A percentile compares a stretch with the other conserved stretches of the same genome.
phyloP scores from a whole-genome alignment of 305 asterid species.

The Rubia tinctorum region DNA sequence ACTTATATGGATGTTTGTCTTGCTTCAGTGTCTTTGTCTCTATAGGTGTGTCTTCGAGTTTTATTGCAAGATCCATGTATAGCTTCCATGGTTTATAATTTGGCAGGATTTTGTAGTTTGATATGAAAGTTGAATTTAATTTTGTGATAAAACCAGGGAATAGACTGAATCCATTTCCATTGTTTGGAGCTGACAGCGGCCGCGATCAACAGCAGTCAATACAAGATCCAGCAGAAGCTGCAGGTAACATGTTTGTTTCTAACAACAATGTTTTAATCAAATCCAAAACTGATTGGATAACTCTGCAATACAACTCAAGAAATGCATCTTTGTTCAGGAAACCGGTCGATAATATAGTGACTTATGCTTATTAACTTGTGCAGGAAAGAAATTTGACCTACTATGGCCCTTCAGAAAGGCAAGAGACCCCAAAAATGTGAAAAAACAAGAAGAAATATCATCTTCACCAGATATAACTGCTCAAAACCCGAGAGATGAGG shows the following conservation, averaged over 20 bases:
- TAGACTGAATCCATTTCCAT: constrained; percentile 30
- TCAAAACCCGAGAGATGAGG: neutral
- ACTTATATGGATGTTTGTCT: constrained; percentile 47
- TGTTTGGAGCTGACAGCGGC: constrained; percentile 29
- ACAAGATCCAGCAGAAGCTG: neutral
- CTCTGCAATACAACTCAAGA: too few relatives aligned
- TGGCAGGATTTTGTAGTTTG: neutral
- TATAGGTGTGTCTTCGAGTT: constrained; percentile 25
- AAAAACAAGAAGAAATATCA: neutral
- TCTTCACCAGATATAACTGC: neutral
- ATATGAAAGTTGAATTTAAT: neutral
- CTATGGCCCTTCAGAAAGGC: neutral
- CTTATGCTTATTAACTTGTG: neutral
- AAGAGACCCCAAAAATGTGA: neutral
- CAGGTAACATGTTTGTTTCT: neutral
- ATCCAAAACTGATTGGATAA: too few relatives aligned
- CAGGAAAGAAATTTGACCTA: constrained; percentile 7
- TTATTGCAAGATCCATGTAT: too few relatives aligned
- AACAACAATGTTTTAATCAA: neutral
- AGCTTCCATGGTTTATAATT: neutral
- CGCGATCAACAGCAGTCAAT: neutral
- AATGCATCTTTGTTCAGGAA: too few relatives aligned
- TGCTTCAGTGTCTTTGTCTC: constrained; percentile 55
- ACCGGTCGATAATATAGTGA: neutral
- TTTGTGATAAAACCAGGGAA: constrained; percentile 28